Conservation (phyloP, 2,329 filamentous ascomycete genomes). For the Trichophyton benhamiae region DNA sequence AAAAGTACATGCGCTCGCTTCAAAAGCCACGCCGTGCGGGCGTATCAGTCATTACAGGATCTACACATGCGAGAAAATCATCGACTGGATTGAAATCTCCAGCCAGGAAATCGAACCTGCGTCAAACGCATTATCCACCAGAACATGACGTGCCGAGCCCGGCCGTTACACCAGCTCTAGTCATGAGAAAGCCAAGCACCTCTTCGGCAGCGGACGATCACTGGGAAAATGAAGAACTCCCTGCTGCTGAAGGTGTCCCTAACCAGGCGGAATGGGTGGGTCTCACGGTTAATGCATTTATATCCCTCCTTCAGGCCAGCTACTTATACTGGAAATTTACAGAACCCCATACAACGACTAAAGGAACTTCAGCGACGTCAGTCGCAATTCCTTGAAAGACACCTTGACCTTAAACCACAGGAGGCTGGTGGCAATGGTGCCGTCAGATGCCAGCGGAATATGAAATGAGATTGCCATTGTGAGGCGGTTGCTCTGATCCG, state of each 20-base stretch:
- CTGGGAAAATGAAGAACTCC: slow-evolving; percentile 35
- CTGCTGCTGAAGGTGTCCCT: slow-evolving; percentile 69
- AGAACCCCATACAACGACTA: slow-evolving; percentile 60
- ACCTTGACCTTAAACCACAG: neutral
- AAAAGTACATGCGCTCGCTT: slow-evolving; percentile 69
- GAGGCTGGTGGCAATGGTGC: neutral
- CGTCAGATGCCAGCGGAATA: neutral
- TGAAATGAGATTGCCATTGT: neutral
- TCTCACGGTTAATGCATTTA: slow-evolving; percentile 41
- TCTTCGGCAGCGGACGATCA: slow-evolving; percentile 48
- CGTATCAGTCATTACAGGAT: slow-evolving; percentile 28
- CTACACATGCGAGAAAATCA: neutral
- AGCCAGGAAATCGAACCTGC: slow-evolving; percentile 45
- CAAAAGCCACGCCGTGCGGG: slow-evolving; percentile 47
- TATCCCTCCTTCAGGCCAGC: slow-evolving; percentile 30
- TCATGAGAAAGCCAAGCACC: slow-evolving; percentile 51
- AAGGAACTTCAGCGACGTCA: slow-evolving; percentile 58
- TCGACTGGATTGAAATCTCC: slow-evolving; percentile 19
- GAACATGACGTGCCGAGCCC: slow-evolving; percentile 73
- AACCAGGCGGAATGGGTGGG: slow-evolving; percentile 90
- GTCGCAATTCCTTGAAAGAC: slow-evolving; percentile 44
- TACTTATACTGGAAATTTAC: slow-evolving; percentile 37
- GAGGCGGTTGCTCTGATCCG: neutral
- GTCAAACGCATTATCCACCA: slow-evolving; percentile 76
- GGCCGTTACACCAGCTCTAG: slow-evolving; percentile 77